These are phyloP conservation scores for Medicago ruthenica DNA, from an alignment of 306 rosid species.

Conservation along the genomic window DNA sequence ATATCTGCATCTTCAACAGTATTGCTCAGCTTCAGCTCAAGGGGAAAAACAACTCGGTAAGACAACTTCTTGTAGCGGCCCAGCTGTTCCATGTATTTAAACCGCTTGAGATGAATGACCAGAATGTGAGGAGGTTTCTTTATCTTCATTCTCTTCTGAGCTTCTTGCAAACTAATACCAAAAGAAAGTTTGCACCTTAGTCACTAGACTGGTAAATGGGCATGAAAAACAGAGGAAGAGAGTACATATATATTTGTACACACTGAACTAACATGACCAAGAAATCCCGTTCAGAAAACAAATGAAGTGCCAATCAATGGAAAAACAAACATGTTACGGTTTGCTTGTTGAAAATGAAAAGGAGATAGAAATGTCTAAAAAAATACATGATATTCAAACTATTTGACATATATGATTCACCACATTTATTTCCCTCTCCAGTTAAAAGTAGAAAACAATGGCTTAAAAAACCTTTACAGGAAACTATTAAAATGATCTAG, in stretches of 20 bases:
- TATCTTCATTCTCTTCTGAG: constrained; percentile 99
- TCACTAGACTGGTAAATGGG: constrained; percentile 26
- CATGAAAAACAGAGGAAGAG: constrained; percentile 26
- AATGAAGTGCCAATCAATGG: constrained; percentile 11
- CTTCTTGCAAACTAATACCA: constrained; percentile 91
- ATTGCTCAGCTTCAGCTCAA: constrained; percentile 94
- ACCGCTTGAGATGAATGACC: constrained; percentile 98
- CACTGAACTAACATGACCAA: neutral
- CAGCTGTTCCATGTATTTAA: constrained; percentile 95
- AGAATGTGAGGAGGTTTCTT: constrained; percentile 94
- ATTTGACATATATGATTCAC: constrained; percentile 6
- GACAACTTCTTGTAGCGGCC: constrained; percentile 96
- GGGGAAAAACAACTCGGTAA: constrained; percentile 94
- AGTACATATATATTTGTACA: constrained; percentile 3
- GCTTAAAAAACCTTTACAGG: neutral
- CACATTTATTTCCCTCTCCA: constrained; percentile 13
- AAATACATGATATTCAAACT: constrained; percentile 20
- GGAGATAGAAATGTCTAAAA: neutral
- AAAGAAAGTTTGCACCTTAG: constrained; percentile 41
- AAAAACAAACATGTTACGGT: constrained; percentile 10
- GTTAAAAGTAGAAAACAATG: constrained; percentile 18
- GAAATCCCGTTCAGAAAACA: constrained; percentile 26
- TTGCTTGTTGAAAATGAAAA: constrained; percentile 26
- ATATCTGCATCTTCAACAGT: constrained; percentile 87
- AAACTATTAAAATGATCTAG: constrained; percentile 24